Evolutionary conservation across 192 early-diverging fungal species (phyloP).

Genomic region (Entomortierella chlamydospora): DNA sequence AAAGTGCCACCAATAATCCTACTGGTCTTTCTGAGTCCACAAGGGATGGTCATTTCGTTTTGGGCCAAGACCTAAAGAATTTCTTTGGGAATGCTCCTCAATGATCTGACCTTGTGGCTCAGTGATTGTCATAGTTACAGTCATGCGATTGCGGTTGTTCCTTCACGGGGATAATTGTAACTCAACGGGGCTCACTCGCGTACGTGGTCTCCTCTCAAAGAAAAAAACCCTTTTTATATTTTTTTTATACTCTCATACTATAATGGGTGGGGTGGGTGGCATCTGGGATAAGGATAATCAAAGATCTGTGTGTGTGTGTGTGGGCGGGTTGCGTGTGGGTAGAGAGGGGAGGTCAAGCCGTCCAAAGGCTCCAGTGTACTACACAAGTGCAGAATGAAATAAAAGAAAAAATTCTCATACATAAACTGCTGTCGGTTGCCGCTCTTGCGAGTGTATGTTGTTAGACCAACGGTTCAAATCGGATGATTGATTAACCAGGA

Average conservation of each 20-base stretch:
- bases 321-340: too few relatives aligned
- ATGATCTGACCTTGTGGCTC: slow-evolving; percentile 48
- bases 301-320: too few relatives aligned
- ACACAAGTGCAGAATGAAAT: too few relatives aligned
- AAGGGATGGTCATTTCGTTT: slow-evolving; percentile 31
- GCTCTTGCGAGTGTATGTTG: too few relatives aligned
- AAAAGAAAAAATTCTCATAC: too few relatives aligned
- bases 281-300: too few relatives aligned
- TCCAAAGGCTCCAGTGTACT: too few relatives aligned
- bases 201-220: slow-evolving; percentile 27
- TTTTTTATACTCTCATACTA: slow-evolving; percentile 2
- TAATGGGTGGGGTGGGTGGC: background rate
- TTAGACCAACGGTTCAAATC: too few relatives aligned
- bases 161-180: slow-evolving; percentile 36
- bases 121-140: slow-evolving; percentile 55
- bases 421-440: too few relatives aligned
- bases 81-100: slow-evolving; percentile 38
- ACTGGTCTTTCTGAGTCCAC: slow-evolving; percentile 38
- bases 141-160: slow-evolving; percentile 55
- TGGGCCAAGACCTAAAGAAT: slow-evolving; percentile 32
- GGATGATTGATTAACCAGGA: too few relatives aligned
- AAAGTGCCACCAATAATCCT: slow-evolving; percentile 50
- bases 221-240: slow-evolving; percentile 14
- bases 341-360: too few relatives aligned
- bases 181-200: slow-evolving; percentile 56